A percentile compares a stretch with the other conserved stretches of the same genome.
These are phyloP conservation scores for Ogataea angusta DNA, from an alignment of 805 yeast genomes.

Conservation along the genomic window DNA sequence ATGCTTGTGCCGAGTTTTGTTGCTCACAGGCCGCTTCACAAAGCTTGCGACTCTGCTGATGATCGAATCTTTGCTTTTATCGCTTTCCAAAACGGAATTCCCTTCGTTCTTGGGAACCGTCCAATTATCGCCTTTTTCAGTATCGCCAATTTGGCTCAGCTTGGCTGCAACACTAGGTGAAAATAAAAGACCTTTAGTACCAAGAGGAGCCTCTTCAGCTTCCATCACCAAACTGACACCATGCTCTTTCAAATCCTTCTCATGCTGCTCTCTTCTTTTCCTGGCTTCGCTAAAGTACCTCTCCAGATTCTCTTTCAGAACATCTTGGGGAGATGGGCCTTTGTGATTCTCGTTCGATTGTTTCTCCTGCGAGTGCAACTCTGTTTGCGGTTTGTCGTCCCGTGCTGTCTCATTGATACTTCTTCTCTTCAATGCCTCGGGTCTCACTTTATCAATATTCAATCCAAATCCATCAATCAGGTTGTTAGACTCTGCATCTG, in stretches of 20 bases:
- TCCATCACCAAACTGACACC: conserved; percentile 15
- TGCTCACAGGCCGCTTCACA: not conserved
- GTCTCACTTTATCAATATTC: conserved; percentile 5
- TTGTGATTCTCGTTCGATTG: too few relatives aligned
- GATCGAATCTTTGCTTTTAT: conserved; percentile 3
- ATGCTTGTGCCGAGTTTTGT: conserved; percentile 1
- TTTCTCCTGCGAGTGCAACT: too few relatives aligned
- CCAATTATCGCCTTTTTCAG: conserved; percentile 17
- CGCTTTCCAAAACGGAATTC: conserved; percentile 2
- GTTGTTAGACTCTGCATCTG: conserved; percentile 4
- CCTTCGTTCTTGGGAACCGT: conserved; percentile 5
- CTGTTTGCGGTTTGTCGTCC: too few relatives aligned
- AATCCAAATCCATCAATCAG: conserved; percentile 4
- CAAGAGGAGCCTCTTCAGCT: conserved; percentile 8
- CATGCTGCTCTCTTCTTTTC: conserved; percentile 12
- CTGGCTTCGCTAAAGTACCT: conserved; percentile 1
- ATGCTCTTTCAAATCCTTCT: conserved; percentile 14
- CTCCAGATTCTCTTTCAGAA: conserved; percentile 2
- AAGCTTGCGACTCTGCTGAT: conserved; percentile 1
- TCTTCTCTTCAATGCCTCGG: not conserved
- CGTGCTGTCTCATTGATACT: not conserved
- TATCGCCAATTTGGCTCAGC: conserved; percentile 8
- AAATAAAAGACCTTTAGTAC: conserved; percentile 14
- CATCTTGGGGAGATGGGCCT: not conserved
- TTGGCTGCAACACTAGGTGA: conserved; percentile 26